Percentiles rank a stretch among this genome's conserved stretches.
Conservation (phyloP, 2,329 filamentous ascomycete genomes). For the Aspergillus sp. region DNA sequence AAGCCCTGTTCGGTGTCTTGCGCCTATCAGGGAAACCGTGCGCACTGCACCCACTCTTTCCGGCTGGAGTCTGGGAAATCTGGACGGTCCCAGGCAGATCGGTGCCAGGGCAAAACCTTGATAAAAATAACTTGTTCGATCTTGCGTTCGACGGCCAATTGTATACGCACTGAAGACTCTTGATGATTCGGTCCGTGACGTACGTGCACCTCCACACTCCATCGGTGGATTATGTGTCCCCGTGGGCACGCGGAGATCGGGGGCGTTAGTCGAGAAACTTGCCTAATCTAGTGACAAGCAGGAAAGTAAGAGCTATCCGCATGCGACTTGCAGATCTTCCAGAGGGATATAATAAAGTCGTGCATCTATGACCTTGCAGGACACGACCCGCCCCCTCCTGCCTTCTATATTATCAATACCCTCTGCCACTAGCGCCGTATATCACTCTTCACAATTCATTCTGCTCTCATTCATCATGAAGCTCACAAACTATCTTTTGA, state of each 20-base stretch:
- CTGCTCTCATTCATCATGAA: slow-evolving; percentile 32
- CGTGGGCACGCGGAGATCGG: neutral
- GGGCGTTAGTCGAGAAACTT: neutral
- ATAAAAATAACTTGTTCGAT: neutral
- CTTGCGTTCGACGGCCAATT: neutral
- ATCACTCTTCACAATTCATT: neutral
- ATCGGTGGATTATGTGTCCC: neutral
- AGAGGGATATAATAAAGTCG: neutral
- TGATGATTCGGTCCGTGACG: neutral
- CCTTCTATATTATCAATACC: neutral
- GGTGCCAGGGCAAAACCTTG: neutral
- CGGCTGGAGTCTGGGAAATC: neutral
- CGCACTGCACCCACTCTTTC: neutral
- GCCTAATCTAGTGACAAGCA: neutral
- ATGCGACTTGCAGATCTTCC: neutral
- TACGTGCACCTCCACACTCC: neutral
- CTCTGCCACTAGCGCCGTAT: neutral
- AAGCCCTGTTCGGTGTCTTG: too few relatives aligned
- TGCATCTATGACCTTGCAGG: neutral
- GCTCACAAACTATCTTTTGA: slow-evolving; percentile 24
- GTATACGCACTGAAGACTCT: too few relatives aligned
- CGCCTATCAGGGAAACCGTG: neutral
- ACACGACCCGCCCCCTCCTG: neutral
- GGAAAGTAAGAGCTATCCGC: neutral
- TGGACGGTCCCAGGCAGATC: neutral